Evolutionary conservation across 495 filamentous ascomycete species (phyloP), one percentile per base, ranked within the genome.

Genomic region (Penicillium cinerascens): DNA sequence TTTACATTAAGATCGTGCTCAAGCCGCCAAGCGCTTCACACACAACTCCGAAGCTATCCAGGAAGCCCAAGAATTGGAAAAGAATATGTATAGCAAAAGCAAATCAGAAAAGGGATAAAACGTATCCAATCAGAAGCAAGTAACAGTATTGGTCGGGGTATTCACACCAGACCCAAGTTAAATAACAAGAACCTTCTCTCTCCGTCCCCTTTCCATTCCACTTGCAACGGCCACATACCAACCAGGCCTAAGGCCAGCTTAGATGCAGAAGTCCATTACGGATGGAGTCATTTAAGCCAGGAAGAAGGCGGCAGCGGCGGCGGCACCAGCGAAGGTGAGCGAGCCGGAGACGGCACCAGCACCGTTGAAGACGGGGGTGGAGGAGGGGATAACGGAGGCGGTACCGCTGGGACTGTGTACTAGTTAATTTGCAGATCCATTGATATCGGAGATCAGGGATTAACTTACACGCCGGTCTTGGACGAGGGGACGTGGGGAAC

Each of bases 231-330:
- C 47, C 20, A 22, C 37, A 41, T 16, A 20, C 38, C 26, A 6
- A 29, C 46, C 35, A 51, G 16, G 29, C 44, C 46, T n/a, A 42
- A 4, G 51, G 54, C 36, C 35, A 40, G 29, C 21, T 47, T 35
- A 57, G 43, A 44, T 33, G 35, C 43, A 55, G 43, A 41, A 54
- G 33, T 49, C 58, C 61, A 56, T 61, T 59, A 67, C 53, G 52
- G 61, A 70, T 44, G 63, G 56, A 63, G 61, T 64, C 42, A 66
- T 75, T 70, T 81, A 81, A 63, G 73, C 77, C 61, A 81, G 60
- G 71, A 81, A 71, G 72, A 79, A 66, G 65, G 77, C 78, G 39
- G 75, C 75, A 49, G 67, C 65, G 55, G 76, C 77, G 52, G 77
- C 76, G 22, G 65, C 65, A 68, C 71, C 74, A 53, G 77, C 74